Evolutionary conservation across 2,329 filamentous ascomycete genomes (phyloP), one percentile per base, ranked within the genome.

Genomic region (Fusarium sp.): DNA sequence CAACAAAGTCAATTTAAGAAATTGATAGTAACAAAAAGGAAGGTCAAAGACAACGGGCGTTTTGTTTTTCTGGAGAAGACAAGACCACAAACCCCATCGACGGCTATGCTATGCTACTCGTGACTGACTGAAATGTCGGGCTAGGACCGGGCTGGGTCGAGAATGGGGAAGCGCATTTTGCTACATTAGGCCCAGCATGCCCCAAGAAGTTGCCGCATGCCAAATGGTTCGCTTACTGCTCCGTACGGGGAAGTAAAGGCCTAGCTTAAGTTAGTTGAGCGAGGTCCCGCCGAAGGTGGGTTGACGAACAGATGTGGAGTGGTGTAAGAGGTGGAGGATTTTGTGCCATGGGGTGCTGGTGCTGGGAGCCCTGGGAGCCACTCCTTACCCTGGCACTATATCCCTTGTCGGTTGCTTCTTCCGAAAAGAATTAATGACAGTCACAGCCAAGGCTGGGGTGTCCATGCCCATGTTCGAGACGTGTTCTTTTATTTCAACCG

Each of bases 221-320:
- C 68, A 74, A 75, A 74, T 75, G 73, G 71, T 54, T 75, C 73
- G 73, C 73, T 75, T 75, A 70, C 68, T 74, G 51, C 69, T 71
- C 67, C 67, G 57, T 70, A 70, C 53, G 69, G 71, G 68, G 71
- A 69, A 72, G 70, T 61, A 52, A 65, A 54, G 64, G 63, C 67
- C 64, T 75, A 74, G 72, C 61, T 65, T 57, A 60, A 65, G 70
- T 67, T 75, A 72, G 72, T 66, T 73, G 69, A 75, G 72, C 74
- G 71, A 75, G 69, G 74, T 75, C 74, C 74, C 74, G 74, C 74
- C 74, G 74, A 75, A 63, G 74, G 71, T 71, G 74, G 72, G 72
- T 75, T 67, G 73, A 72, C 70, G 72, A 67, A 72, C 69, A 76
- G 74, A 75, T 74, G 74, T 74, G 74, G 74, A 75, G 69, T 62